Evolutionary conservation across 768 basidiomycete genomes (phyloP).

Genomic region (Boletus rubropictus): DNA sequence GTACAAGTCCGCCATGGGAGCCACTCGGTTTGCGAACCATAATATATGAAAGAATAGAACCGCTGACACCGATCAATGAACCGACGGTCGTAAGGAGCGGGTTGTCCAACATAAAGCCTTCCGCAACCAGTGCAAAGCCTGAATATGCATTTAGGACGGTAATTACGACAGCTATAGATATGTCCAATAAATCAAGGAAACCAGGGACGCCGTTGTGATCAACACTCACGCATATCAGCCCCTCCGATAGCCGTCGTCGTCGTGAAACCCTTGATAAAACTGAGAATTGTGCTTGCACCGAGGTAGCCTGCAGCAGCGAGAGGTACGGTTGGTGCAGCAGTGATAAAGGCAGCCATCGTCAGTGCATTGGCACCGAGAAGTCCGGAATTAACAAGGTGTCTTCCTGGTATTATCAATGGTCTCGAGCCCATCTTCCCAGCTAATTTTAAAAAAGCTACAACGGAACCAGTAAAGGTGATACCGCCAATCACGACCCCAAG

Average conservation of each 20-base stretch:
- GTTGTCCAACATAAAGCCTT: conserved; percentile 91
- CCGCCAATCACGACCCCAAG: conserved; percentile 84
- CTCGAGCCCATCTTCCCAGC: conserved; percentile 76
- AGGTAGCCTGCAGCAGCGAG: conserved; percentile 74
- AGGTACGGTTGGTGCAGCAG: conserved; percentile 64
- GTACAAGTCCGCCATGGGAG: background rate
- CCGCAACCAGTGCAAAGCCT: conserved; percentile 86
- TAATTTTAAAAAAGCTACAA: conserved; percentile 85
- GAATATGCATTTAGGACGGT: conserved; percentile 89
- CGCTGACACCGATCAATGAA: conserved; percentile 83
- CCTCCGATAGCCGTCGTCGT: conserved; percentile 90
- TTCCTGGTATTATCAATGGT: conserved; percentile 66
- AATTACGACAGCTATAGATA: conserved; percentile 69
- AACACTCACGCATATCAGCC: conserved; percentile 81
- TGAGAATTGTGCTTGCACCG: conserved; percentile 64
- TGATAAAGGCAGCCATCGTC: conserved; percentile 74
- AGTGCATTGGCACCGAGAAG: conserved; percentile 68
- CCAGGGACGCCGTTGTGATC: background rate
- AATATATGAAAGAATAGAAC: conserved; percentile 87
- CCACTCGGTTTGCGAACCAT: conserved; percentile 51
- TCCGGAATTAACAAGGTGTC: conserved; percentile 67
- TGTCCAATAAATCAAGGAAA: conserved; percentile 5
- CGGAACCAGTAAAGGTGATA: conserved; percentile 84
- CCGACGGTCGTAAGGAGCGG: conserved; percentile 78
- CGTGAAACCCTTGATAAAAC: conserved; percentile 82